A percentile compares a stretch with the other conserved stretches of the same genome.
Conservation (phyloP, 345 rosid genomes). For the Ricinus communis region DNA sequence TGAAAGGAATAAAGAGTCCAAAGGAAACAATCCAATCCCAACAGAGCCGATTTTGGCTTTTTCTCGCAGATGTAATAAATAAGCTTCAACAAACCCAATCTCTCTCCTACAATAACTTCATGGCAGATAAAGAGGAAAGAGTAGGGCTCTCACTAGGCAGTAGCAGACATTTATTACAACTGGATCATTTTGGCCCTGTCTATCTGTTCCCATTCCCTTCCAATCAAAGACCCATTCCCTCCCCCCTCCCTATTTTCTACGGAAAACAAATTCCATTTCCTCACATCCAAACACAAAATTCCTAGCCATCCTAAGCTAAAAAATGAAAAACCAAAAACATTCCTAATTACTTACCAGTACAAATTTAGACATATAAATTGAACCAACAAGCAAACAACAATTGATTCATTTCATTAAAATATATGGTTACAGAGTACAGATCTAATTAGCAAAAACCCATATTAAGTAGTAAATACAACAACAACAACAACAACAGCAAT, state of each 20-base stretch:
- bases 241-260: background rate
- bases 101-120: conserved; percentile 10
- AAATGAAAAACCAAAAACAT: background rate
- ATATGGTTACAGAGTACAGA: conserved; percentile 13
- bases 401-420: conserved; percentile 10
- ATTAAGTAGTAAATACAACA: conserved; percentile 16
- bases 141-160: background rate
- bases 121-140: background rate
- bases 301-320: background rate
- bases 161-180: conserved; percentile 22
- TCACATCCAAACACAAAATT: background rate
- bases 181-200: conserved; percentile 12
- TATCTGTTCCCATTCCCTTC: background rate
- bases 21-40: conserved; percentile 16
- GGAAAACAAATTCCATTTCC: background rate
- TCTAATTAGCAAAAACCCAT: background rate
- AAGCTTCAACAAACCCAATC: background rate
- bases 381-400: background rate
- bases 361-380: background rate
- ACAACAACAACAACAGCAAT: background rate
- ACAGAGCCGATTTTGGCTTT: conserved; percentile 2
- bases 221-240: background rate
- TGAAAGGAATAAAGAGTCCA: background rate
- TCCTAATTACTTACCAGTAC: background rate
- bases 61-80: background rate